Base-by-base conservation (phyloP, 345 rosid genomes). In the Hypericum androsaemum region DNA sequence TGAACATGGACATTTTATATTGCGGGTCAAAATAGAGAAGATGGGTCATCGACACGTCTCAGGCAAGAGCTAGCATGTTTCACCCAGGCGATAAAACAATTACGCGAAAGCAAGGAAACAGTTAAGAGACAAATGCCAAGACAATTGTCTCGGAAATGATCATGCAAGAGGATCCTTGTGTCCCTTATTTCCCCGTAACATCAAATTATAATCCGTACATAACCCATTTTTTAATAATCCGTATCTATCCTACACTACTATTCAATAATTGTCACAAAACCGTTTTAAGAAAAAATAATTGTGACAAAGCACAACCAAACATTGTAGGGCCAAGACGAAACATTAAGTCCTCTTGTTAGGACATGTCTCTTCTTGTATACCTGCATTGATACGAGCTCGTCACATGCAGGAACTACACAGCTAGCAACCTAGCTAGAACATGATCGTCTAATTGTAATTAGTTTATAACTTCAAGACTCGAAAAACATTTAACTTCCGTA, bases 71-170 rank as follows among this genome's bases (percentile, higher is more conserved):
- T 60, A 62, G 47, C 39, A 66, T 68, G 69, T 59, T 68, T 62
- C 70, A 54, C 57, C 49, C 7, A 12, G 60, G 64, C 50, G 55
- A 63, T 57, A 63, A 64, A n/a, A 22, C 32, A 22, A 47, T 49
- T 35, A 54, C 54, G 11, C 45, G 47, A 37, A 42, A 59, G 45
- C 38, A 22, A 22, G 39, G 63, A 66, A 69, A 69, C 78, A 59
- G 67, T 66, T 65, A 22, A 66, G 69, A 67, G 79, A 76, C 74
- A 76, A 75, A 65, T 68, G 57, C 52, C 67, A 66, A 59, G 81
- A 84, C 83, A 84, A 77, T 37, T 65, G 64, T 66, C 78, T 80
- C 61, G 85, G 32, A 71, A 59, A 60, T 46, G 53, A 61, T 70
- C 39, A 67, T 48, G 49, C 62, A 28, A 36, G 15, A 44, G 52